Conservation (phyloP, 2,329 filamentous ascomycete species). For the Corynespora cassiicola region DNA sequence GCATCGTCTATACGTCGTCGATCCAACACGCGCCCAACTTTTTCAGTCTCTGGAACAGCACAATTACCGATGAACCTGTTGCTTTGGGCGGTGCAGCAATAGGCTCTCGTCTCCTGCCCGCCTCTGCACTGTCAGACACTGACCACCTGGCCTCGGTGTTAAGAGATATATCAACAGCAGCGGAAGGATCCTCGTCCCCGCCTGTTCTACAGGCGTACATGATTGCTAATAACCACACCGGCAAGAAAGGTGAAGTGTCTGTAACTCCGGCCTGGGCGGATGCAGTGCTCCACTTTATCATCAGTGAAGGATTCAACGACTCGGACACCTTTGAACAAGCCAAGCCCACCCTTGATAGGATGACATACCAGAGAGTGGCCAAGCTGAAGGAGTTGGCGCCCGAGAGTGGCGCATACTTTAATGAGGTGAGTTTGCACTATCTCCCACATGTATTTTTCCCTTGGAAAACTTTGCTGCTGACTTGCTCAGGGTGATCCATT, state of each 20-base stretch:
- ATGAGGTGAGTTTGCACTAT: conserved; percentile 5
- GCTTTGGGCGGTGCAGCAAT: background rate
- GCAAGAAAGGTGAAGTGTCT: background rate
- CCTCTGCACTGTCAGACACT: background rate
- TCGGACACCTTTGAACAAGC: conserved; percentile 3
- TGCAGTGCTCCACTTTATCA: conserved; percentile 3
- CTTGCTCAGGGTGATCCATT: conserved; percentile 8
- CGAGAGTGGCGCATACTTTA: conserved; percentile 10
- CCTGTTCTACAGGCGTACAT: background rate
- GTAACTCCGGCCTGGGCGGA: conserved; percentile 5
- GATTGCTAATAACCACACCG: conserved; percentile 3
- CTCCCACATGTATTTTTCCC: no score
- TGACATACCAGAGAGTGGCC: conserved; percentile 6
- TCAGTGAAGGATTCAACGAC: background rate
- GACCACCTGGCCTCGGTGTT: no score
- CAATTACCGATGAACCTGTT: conserved; percentile 1
- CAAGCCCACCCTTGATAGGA: conserved; percentile 2
- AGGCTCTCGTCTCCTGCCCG: background rate
- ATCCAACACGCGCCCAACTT: background rate
- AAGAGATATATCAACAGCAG: no score
- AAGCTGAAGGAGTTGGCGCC: conserved; percentile 3
- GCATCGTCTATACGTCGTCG: background rate
- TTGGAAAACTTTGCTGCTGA: no score
- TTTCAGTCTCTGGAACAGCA: conserved; percentile 3
- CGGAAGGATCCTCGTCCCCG: no score